Percentiles rank a stretch among this genome's conserved stretches.
Evolutionary conservation across 306 rosid genomes (phyloP).

Genomic region (Malus sieversii): DNA sequence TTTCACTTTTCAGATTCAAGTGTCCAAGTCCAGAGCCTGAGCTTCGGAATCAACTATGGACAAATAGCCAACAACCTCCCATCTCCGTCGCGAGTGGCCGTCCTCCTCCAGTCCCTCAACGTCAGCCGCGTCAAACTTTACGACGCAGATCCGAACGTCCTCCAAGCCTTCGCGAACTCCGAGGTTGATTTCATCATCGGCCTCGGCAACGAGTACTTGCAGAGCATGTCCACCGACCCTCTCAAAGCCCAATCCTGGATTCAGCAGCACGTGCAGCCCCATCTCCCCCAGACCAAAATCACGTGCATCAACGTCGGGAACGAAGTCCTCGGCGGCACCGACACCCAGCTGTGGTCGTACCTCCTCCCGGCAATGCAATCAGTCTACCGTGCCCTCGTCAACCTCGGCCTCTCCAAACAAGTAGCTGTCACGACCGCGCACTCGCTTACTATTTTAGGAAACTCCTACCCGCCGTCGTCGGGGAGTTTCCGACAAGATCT

Average conservation of each 20-base stretch:
- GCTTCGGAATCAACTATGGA: conserved; percentile 83
- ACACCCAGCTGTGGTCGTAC: conserved; percentile 23
- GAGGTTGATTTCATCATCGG: conserved; percentile 63
- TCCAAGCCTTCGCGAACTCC: conserved; percentile 54
- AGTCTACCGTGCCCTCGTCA: conserved; percentile 43
- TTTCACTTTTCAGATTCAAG: conserved; percentile 34
- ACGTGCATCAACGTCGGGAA: conserved; percentile 66
- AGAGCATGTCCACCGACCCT: conserved; percentile 40
- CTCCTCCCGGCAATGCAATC: conserved; percentile 77
- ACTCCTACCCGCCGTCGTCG: conserved; percentile 67
- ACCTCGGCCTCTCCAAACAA: conserved; percentile 48
- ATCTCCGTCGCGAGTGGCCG: conserved; percentile 44
- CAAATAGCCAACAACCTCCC: conserved; percentile 80
- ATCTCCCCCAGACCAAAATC: conserved; percentile 57
- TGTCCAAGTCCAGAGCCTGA: conserved; percentile 32
- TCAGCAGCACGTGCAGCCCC: conserved; percentile 42
- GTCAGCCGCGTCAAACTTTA: conserved; percentile 70
- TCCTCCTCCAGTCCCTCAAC: conserved; percentile 53
- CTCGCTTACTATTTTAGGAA: conserved; percentile 42
- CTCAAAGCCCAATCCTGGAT: conserved; percentile 65
- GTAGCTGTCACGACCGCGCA: conserved; percentile 63
- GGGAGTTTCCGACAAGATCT: conserved; percentile 53
- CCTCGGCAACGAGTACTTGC: conserved; percentile 57
- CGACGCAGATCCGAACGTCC: conserved; percentile 86
- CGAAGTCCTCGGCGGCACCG: conserved; percentile 47